Percentiles rank a stretch among this genome's conserved stretches.
Evolutionary conservation across 75 land plant genomes (phyloP).

Genomic region (Selaginella moellendorffii): DNA sequence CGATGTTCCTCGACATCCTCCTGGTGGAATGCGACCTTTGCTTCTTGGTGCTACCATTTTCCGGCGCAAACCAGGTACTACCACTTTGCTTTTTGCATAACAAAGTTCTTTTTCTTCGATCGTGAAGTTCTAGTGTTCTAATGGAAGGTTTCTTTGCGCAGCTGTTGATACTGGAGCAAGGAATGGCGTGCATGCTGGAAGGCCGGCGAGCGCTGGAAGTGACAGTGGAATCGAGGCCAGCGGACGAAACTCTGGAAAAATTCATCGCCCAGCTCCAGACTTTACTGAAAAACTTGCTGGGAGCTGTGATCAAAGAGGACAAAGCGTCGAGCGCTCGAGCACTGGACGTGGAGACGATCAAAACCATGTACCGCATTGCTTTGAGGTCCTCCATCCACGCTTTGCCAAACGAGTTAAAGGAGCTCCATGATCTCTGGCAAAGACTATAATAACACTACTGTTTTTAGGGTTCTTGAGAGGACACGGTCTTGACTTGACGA

Average conservation of each 20-base stretch:
- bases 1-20: conserved; percentile 73
- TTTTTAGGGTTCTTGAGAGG: too few relatives aligned
- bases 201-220: conserved; percentile 26
- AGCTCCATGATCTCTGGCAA: background rate
- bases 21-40: conserved; percentile 56
- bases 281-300: conserved; percentile 58
- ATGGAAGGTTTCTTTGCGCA: background rate
- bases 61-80: conserved; percentile 47
- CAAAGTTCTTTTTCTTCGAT: background rate
- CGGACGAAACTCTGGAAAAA: conserved; percentile 11
- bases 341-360: conserved; percentile 41
- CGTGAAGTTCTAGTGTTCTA: background rate
- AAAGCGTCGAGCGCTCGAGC: conserved; percentile 12
- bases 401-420: background rate
- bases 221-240: conserved; percentile 2
- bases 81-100: conserved; percentile 16
- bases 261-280: conserved; percentile 57
- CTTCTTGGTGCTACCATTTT: conserved; percentile 29
- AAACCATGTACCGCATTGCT: conserved; percentile 57
- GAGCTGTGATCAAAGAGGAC: conserved; percentile 11
- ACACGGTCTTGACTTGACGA: too few relatives aligned
- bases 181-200: conserved; percentile 41
- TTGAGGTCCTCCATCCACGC: conserved; percentile 21
- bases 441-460: too few relatives aligned
- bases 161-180: background rate